Evolutionary conservation across 2,329 filamentous ascomycete genomes (phyloP).

Genomic region (Aureobasidium leucospermi): DNA sequence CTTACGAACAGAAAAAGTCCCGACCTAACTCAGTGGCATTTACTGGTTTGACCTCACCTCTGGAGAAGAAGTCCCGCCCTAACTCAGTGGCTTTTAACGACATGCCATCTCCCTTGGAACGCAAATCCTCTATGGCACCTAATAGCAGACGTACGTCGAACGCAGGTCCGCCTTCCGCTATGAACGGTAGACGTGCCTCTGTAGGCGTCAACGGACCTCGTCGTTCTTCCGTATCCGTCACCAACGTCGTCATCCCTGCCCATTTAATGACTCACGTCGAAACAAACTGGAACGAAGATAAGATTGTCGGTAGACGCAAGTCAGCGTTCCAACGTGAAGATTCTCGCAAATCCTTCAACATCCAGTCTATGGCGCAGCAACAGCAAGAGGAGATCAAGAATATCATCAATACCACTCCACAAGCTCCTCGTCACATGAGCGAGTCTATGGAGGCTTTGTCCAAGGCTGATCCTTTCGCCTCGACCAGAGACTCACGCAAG

Average conservation of each 20-base stretch:
- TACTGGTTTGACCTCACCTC: not conserved
- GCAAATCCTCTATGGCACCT: not conserved
- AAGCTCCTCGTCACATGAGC: not conserved
- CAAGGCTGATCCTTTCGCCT: not conserved
- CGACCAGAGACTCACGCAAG: not conserved
- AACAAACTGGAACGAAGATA: constrained; percentile 9
- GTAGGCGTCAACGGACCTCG: not conserved
- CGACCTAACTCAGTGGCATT: not conserved
- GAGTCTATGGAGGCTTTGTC: not conserved
- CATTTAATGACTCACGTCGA: constrained; percentile 7
- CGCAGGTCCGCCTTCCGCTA: not conserved
- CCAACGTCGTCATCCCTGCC: constrained; percentile 11
- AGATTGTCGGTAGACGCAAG: constrained; percentile 9
- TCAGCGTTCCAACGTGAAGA: constrained; percentile 5
- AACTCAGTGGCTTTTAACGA: not conserved
- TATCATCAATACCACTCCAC: constrained; percentile 4
- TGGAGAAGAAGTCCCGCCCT: not conserved
- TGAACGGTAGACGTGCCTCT: not conserved
- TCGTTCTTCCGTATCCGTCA: constrained; percentile 7
- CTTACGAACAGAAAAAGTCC: not conserved
- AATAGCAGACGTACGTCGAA: not conserved
- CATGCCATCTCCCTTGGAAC: not conserved
- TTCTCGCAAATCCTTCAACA: not conserved
- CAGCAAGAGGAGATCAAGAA: constrained; percentile 11
- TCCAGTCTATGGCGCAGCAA: constrained; percentile 4